Percentiles rank a stretch among this genome's conserved stretches.
These are phyloP conservation scores for Durotheca rogersii DNA, from an alignment of 495 filamentous ascomycete genomes.

Conservation along the genomic window DNA sequence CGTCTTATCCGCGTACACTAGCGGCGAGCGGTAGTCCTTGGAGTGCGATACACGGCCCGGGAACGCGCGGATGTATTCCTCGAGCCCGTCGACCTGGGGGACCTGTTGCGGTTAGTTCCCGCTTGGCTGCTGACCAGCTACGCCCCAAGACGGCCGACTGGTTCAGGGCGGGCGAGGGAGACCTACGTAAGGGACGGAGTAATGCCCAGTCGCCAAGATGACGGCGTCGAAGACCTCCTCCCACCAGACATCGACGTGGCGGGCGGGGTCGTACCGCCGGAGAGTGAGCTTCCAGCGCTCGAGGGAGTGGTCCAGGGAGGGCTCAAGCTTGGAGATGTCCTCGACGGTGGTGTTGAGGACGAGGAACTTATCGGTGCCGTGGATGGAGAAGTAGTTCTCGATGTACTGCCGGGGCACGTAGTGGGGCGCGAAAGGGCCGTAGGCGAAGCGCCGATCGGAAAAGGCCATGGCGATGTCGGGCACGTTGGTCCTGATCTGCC, in stretches of 20 bases:
- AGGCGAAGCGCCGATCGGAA: constrained; percentile 49
- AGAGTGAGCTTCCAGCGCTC: constrained; percentile 49
- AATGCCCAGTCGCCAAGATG: constrained; percentile 52
- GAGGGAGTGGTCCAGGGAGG: not conserved
- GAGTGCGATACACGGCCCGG: constrained; percentile 47
- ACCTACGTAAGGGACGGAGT: constrained; percentile 51
- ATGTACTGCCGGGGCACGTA: constrained; percentile 51
- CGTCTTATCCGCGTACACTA: constrained; percentile 34
- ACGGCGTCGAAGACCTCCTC: constrained; percentile 52
- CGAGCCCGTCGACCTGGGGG: constrained; percentile 45
- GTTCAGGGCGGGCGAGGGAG: not conserved
- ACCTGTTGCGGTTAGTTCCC: constrained; percentile 34
- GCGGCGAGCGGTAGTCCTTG: constrained; percentile 46
- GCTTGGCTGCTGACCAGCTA: too few species aligned
- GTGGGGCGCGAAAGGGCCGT: constrained; percentile 54
- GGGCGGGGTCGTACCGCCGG: constrained; percentile 41
- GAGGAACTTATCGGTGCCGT: constrained; percentile 41
- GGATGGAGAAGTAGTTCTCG: constrained; percentile 48
- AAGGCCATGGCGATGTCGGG: constrained; percentile 54
- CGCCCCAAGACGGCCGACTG: not conserved
- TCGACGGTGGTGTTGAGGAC: constrained; percentile 52
- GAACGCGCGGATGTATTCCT: constrained; percentile 40
- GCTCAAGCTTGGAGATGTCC: constrained; percentile 40
- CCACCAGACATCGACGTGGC: constrained; percentile 51
- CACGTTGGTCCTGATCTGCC: constrained; percentile 48